Percentiles rank a stretch among this genome's conserved stretches.
These are phyloP conservation scores for Gaertneriomyces sp. DNA, from an alignment of 192 early-diverging fungal genomes.

Conservation along the genomic window DNA sequence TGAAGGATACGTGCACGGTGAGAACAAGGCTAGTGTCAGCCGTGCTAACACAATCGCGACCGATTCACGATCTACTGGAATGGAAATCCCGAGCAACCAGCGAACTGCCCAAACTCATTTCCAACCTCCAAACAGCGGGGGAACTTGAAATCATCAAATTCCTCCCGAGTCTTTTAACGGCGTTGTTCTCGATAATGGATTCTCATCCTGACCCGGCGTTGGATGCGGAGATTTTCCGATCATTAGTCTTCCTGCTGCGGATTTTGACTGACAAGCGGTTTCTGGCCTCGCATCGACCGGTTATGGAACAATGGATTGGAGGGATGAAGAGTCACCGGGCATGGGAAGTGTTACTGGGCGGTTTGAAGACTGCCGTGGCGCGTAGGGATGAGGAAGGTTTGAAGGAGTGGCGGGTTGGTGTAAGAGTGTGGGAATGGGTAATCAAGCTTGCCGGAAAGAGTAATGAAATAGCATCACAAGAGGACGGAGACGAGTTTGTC, in stretches of 20 bases:
- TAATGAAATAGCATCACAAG: slow-evolving; percentile 4
- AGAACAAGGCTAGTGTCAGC: slow-evolving; percentile 64
- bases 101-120: slow-evolving; percentile 1
- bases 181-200: slow-evolving; percentile 59
- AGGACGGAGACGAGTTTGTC: slow-evolving; percentile 32
- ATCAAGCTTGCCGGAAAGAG: slow-evolving; percentile 55
- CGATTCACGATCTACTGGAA: slow-evolving; percentile 61
- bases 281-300: slow-evolving; percentile 47
- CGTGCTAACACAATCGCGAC: slow-evolving; percentile 59
- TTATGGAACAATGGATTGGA: slow-evolving; percentile 58
- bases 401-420: slow-evolving; percentile 47
- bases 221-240: slow-evolving; percentile 45
- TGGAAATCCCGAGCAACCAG: slow-evolving; percentile 41
- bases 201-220: slow-evolving; percentile 22
- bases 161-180: slow-evolving; percentile 57
- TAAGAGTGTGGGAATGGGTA: slow-evolving; percentile 64
- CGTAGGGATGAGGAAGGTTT: slow-evolving; percentile 28
- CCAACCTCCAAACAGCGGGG: slow-evolving; percentile 10
- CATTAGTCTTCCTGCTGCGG: slow-evolving; percentile 53
- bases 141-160: slow-evolving; percentile 72
- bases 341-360: slow-evolving; percentile 32
- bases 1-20: slow-evolving; percentile 50
- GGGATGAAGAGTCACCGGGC: slow-evolving; percentile 37
- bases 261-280: slow-evolving; percentile 63
- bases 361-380: slow-evolving; percentile 31